These are phyloP conservation scores for Talaromyces sp. DNA, from an alignment of 2,329 filamentous ascomycete species.

Conservation along the genomic window DNA sequence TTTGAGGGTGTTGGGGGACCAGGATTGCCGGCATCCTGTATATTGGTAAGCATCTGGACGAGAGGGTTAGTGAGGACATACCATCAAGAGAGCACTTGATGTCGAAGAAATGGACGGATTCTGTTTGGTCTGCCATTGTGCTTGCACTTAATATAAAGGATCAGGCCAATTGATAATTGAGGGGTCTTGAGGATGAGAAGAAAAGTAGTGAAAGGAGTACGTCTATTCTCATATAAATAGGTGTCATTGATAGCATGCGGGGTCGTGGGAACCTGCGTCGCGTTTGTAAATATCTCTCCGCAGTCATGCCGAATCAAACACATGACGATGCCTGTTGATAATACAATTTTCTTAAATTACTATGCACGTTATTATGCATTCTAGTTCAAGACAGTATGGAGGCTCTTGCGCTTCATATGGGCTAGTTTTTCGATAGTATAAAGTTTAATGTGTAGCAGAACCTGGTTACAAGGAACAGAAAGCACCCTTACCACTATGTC, in stretches of 20 bases:
- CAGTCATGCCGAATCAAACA: not conserved
- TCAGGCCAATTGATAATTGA: not conserved
- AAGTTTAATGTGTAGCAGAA: not conserved
- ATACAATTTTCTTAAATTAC: not conserved
- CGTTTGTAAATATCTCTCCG: not conserved
- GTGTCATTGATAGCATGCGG: not conserved
- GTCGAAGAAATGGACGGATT: conserved; percentile 36
- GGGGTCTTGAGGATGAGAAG: not conserved
- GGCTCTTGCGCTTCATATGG: not conserved
- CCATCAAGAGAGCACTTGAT: conserved; percentile 22
- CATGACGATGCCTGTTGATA: not conserved
- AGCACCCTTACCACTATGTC: no score
- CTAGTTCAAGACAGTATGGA: not conserved
- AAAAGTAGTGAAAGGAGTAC: not conserved
- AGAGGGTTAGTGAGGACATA: not conserved
- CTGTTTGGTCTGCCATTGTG: conserved; percentile 23
- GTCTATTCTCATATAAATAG: not conserved
- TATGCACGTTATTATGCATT: not conserved
- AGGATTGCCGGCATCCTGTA: conserved; percentile 29
- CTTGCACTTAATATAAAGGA: not conserved
- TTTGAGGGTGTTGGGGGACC: conserved; percentile 29
- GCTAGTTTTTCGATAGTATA: not conserved
- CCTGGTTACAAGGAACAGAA: not conserved
- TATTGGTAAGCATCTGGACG: not conserved
- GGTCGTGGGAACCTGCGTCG: not conserved